These are phyloP conservation scores for Lodderomyces orthopsilosis DNA, from an alignment of 1,139 yeast species.

Conservation along the genomic window DNA sequence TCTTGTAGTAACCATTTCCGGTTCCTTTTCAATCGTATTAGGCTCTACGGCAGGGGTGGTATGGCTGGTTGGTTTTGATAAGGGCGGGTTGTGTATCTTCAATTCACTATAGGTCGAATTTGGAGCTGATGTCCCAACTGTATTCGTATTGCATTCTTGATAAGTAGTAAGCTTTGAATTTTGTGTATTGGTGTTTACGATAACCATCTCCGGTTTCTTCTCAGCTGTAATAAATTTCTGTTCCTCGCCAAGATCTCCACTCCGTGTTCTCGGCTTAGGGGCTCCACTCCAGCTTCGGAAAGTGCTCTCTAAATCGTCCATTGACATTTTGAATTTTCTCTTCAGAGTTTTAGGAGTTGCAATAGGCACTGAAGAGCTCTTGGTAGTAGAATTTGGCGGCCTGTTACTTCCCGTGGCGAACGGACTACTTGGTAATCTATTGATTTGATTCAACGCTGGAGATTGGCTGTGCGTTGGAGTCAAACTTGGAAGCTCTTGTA, in stretches of 20 bases:
- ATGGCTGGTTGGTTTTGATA: background rate
- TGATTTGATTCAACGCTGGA: background rate
- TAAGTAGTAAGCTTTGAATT: too few relatives aligned
- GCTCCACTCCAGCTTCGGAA: background rate
- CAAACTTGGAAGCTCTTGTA: background rate
- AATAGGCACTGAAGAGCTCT: background rate
- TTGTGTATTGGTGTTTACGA: background rate
- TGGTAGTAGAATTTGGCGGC: background rate
- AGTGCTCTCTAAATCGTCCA: background rate
- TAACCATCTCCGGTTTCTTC: background rate
- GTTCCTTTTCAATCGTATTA: too few relatives aligned
- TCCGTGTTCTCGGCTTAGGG: background rate
- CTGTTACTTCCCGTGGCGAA: background rate
- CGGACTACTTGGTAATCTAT: background rate
- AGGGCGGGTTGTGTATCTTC: background rate
- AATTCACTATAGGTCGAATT: background rate
- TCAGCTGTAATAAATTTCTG: background rate
- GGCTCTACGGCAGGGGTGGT: background rate
- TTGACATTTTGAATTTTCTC: background rate
- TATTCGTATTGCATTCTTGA: background rate
- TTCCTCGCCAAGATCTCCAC: background rate
- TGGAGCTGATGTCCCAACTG: background rate
- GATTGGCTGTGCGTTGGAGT: background rate
- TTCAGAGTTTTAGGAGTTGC: background rate
- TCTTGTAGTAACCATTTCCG: too few relatives aligned